Percentiles rank a stretch among this genome's conserved stretches.
Evolutionary conservation across 2,329 filamentous ascomycete genomes (phyloP).

Genomic region (Colletotrichum graminicola): DNA sequence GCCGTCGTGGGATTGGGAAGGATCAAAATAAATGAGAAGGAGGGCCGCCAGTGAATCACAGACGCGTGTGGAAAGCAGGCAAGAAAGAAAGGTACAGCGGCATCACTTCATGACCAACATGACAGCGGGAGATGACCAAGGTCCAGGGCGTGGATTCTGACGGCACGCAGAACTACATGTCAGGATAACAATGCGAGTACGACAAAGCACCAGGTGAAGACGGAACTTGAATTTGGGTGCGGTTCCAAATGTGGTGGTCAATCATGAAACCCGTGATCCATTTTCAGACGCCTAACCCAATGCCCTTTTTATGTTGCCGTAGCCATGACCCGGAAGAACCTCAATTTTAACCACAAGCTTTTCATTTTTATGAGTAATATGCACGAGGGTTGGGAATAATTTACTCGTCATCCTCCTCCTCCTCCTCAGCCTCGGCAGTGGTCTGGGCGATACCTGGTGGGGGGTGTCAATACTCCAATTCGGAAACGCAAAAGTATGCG

Average conservation of each 20-base stretch:
- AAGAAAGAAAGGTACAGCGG: not conserved
- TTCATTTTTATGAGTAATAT: slow-evolving; percentile 3
- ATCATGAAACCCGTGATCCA: slow-evolving; percentile 40
- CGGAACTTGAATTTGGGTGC: slow-evolving; percentile 34
- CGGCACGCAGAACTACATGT: not conserved
- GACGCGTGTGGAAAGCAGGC: not conserved
- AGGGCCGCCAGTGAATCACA: not conserved
- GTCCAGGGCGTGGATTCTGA: not conserved
- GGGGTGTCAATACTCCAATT: slow-evolving; percentile 10
- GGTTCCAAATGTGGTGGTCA: slow-evolving; percentile 23
- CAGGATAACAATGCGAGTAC: not conserved
- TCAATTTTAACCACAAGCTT: slow-evolving; percentile 30
- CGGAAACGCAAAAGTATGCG: not conserved
- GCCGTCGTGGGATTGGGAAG: too few relatives aligned
- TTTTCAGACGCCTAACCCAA: slow-evolving; percentile 41
- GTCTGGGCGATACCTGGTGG: slow-evolving; percentile 79
- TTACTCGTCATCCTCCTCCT: slow-evolving; percentile 77
- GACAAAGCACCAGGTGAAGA: slow-evolving; percentile 21
- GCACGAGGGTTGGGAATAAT: slow-evolving; percentile 44
- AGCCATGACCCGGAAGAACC: slow-evolving; percentile 31
- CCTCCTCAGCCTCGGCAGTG: slow-evolving; percentile 79
- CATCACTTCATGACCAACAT: not conserved
- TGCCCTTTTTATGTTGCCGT: slow-evolving; percentile 25
- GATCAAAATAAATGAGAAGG: not conserved
- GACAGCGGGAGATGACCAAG: not conserved